Evolutionary conservation across 495 filamentous ascomycete species (phyloP), one percentile per base, ranked within the genome.

Genomic region (Aspergillus panamensis): DNA sequence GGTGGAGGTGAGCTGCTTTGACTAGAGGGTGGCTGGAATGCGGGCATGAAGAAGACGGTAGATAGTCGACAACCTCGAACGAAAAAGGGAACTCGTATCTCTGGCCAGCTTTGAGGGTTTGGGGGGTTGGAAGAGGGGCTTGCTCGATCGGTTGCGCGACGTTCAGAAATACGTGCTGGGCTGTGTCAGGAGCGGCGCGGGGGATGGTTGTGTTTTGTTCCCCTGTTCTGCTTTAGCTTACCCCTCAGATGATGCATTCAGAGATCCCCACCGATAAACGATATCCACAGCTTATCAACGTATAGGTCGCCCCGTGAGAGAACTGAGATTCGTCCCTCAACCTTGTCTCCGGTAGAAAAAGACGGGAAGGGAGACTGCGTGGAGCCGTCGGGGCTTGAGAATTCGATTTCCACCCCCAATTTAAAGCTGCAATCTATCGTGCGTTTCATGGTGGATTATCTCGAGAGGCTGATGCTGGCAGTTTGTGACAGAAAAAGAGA

Each of bases 11-110:
- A 8, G 81, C 80, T 44, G 85, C 79, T 53, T 78, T 80, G 20
- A 90, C 73, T 30, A 80, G 73, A 5, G 58, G 45, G 43, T 57
- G 40, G 17, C 69, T 50, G 8, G 67, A 64, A 59, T 83, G 80
- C 57, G 67, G 75, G 67, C 82, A 84, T 14, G 77, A 73, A 42
- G 74, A 72, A 8, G 81, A 77, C 29, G 85, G 80, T 29, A 91
- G 77, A 12, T 84, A 82, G 44, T 76, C 73, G 0, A 89, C 87
- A 25, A 92, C 80, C n/a, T 85, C 81, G 63, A 93, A 93, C 57
- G 80, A 79, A 72, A 91, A 93, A 3, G 84, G 84, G 52, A 91
- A 79, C 9, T 69, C 80, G 68, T 86, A 85, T 20, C 70, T 80
- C 48, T 67, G 68, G 4, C 80, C 84, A 1, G 79, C 76, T 62